Evolutionary conservation across 116 monocot species (phyloP).

Genomic region (Iris pallida): DNA sequence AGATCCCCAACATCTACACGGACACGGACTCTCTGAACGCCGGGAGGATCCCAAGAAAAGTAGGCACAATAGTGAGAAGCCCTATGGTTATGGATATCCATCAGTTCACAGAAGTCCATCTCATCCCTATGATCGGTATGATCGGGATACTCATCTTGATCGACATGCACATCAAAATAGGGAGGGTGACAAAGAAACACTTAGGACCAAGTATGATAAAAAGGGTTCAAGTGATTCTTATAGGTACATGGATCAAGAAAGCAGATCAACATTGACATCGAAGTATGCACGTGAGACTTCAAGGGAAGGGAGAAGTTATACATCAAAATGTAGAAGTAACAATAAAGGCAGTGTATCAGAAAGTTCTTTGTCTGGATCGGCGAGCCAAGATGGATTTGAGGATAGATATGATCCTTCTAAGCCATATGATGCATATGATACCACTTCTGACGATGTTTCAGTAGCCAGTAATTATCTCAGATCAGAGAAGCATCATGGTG

Average conservation of each 20-base stretch:
- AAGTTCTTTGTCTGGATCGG: constrained; percentile 25
- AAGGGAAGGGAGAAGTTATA: constrained; percentile 14
- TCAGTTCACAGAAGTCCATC: constrained; percentile 6
- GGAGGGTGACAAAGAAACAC: constrained; percentile 3
- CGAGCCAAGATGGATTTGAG: constrained; percentile 31
- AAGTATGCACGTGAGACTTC: constrained; percentile 8
- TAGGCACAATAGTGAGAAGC: constrained; percentile 17
- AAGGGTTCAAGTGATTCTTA: constrained; percentile 19
- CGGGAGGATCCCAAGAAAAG: constrained; percentile 13
- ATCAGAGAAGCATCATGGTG: not conserved
- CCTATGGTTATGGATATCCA: constrained; percentile 15
- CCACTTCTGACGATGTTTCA: constrained; percentile 14
- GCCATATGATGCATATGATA: constrained; percentile 28
- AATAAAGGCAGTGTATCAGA: constrained; percentile 21
- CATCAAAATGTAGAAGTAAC: constrained; percentile 18
- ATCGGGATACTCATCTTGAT: constrained; percentile 9
- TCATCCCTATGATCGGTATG: no score
- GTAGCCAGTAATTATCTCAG: not conserved
- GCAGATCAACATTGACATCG: constrained; percentile 24
- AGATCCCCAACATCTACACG: not conserved
- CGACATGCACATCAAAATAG: constrained; percentile 20
- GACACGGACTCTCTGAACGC: constrained; percentile 8
- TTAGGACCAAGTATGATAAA: constrained; percentile 9
- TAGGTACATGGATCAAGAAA: constrained; percentile 16
- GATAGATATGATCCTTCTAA: constrained; percentile 67